Evolutionary conservation across 768 basidiomycete species (phyloP).

Genomic region (Kwoniella mangroviensis): DNA sequence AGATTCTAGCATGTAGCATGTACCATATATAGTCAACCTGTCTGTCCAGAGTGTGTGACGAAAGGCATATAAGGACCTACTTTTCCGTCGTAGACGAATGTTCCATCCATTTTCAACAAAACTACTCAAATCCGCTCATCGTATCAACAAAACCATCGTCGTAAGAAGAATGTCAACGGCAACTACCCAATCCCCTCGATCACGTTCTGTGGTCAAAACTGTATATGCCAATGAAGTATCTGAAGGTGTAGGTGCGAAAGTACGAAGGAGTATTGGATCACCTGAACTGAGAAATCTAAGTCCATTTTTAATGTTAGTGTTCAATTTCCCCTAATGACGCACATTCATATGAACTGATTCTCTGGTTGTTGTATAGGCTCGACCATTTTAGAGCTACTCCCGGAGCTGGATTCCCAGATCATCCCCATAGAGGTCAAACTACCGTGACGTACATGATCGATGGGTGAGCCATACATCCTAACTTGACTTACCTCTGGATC

Average conservation of each 20-base stretch:
- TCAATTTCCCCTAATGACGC: no score
- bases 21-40: background rate
- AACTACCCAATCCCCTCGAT: conserved; percentile 59
- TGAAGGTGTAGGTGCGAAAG: conserved; percentile 75
- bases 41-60: no score
- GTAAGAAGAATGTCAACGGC: background rate
- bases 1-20: background rate
- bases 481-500: conserved; percentile 9
- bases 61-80: background rate
- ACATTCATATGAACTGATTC: no score
- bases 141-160: background rate
- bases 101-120: background rate
- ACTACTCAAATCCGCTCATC: no score
- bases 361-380: no score
- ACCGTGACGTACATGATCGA: conserved; percentile 79
- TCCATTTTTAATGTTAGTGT: conserved; percentile 93
- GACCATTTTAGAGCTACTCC: conserved; percentile 74
- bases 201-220: conserved; percentile 73
- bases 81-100: background rate
- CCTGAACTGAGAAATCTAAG: conserved; percentile 74
- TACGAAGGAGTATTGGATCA: conserved; percentile 84
- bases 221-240: conserved; percentile 65
- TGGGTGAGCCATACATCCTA: conserved; percentile 62
- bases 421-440: conserved; percentile 65
- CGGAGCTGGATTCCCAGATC: conserved; percentile 76